Base-by-base conservation (phyloP, 257 asterid species). In the Nicotiana undulata region DNA sequence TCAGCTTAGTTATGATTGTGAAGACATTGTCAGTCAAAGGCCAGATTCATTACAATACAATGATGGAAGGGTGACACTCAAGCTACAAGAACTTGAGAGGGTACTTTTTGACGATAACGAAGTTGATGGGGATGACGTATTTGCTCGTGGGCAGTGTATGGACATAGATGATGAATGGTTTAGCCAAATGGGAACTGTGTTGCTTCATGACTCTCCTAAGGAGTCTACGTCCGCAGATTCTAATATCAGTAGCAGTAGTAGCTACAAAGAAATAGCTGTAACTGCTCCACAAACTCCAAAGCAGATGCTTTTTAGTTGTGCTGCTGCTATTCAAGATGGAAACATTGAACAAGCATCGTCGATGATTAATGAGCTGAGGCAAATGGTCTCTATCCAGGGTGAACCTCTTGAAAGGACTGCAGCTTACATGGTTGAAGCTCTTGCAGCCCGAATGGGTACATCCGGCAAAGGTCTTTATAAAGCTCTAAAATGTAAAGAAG, bases 371-470 rank as follows among this genome's bases (percentile, higher is more conserved):
- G 79, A 85, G 84, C 96, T 95, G 75, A 88, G 98, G 22, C 91
- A 90, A 63, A 86, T 83, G 83, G 98, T 93, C 81, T 91, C 99
- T 0, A 93, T 95, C 76, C 91, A 91, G 60, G 98, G 98, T 46
- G 97, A 93, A n/a, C 99, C 97, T 17, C 79, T 91, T 7, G 97
- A 88, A 63, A 85, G 98, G 75, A 89, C 93, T 65, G 98, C 98
- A 8, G 98, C 99, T 0, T 95, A 95, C 84, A 91, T 94, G 97
- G 98, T 95, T 1, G 99, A 95, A 83, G 98, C 99, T 3, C 87
- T 95, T 37, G 97, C 91, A 1, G 98, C 99, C 10, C 90, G 98
- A 16, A 87, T 95, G 83, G 97, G 93, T 2, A 84, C 91, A 17
- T 93, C 99, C 5, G 99, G 98, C n/a, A 88, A 84, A 75, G 98